phyloP scores from a whole-genome alignment of 305 asterid species.

The Fraxinus floribunda region DNA sequence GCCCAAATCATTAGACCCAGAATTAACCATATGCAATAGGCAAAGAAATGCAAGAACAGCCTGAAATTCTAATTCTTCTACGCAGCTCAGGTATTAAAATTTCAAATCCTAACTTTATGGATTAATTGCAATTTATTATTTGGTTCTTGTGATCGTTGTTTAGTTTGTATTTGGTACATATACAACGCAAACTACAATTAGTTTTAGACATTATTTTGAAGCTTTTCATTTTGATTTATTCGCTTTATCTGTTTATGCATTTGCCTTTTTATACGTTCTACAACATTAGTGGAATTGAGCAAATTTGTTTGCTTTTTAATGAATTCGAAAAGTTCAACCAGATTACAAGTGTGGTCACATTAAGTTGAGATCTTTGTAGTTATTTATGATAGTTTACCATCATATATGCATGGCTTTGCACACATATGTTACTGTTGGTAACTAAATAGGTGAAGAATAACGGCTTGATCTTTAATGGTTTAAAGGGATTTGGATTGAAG shows the following conservation, averaged over 20 bases:
- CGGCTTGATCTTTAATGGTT: background rate
- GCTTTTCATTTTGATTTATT: background rate
- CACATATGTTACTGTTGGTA: background rate
- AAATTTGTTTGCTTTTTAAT: background rate
- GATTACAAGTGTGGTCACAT: background rate
- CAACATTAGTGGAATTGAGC: background rate
- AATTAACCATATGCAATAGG: too few relatives aligned
- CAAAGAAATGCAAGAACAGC: too few relatives aligned
- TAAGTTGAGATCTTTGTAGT: background rate
- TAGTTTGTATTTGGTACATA: background rate
- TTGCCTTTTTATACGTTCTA: background rate
- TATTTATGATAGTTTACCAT: background rate
- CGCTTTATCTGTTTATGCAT: background rate
- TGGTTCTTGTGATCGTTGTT: too few relatives aligned
- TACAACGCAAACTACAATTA: background rate
- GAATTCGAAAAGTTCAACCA: background rate
- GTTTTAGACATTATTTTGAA: background rate
- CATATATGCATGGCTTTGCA: background rate
- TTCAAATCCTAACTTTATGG: too few relatives aligned
- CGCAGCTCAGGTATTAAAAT: too few relatives aligned
- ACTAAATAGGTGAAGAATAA: background rate
- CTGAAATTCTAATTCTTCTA: too few relatives aligned
- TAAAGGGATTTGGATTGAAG: conserved; percentile 10
- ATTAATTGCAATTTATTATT: too few relatives aligned
- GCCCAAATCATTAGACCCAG: too few relatives aligned